phyloP scores from a whole-genome alignment of 768 basidiomycete species.

The Lactarius quietus region DNA sequence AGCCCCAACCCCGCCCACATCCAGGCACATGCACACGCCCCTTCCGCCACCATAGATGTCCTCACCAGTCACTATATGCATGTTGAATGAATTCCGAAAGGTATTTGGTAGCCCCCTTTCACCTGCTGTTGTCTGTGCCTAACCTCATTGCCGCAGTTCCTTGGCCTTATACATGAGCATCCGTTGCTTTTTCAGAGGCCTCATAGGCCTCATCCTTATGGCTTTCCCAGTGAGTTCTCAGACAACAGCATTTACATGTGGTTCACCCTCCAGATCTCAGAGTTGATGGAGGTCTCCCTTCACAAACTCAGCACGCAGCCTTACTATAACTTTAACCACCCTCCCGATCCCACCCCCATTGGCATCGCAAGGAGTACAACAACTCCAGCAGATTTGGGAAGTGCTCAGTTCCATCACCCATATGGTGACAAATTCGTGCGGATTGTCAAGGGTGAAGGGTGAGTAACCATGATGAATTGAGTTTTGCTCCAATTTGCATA shows the following conservation, averaged over 20 bases:
- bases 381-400: conserved; percentile 52
- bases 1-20: no score
- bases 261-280: conserved; percentile 86
- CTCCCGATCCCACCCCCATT: conserved; percentile 33
- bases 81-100: conserved; percentile 79
- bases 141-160: conserved; percentile 41
- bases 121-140: neutral
- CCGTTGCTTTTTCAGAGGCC: conserved; percentile 35
- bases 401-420: conserved; percentile 45
- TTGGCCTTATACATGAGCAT: conserved; percentile 67
- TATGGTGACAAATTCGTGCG: conserved; percentile 49
- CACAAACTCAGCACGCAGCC: conserved; percentile 50
- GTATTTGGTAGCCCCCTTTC: conserved; percentile 30
- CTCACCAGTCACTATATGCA: conserved; percentile 46
- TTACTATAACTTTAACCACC: conserved; percentile 52
- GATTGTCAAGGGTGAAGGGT: conserved; percentile 63
- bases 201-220: conserved; percentile 73
- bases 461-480: conserved; percentile 17
- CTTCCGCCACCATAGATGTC: no score
- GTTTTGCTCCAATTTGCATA: conserved; percentile 45
- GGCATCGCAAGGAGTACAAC: conserved; percentile 43
- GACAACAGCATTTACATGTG: conserved; percentile 74
- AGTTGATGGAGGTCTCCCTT: conserved; percentile 58
- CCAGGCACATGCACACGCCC: no score
- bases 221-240: conserved; percentile 64